These are phyloP conservation scores for Malassezia vespertilionis DNA, from an alignment of 1,284 basidiomycete genomes.

Conservation along the genomic window DNA sequence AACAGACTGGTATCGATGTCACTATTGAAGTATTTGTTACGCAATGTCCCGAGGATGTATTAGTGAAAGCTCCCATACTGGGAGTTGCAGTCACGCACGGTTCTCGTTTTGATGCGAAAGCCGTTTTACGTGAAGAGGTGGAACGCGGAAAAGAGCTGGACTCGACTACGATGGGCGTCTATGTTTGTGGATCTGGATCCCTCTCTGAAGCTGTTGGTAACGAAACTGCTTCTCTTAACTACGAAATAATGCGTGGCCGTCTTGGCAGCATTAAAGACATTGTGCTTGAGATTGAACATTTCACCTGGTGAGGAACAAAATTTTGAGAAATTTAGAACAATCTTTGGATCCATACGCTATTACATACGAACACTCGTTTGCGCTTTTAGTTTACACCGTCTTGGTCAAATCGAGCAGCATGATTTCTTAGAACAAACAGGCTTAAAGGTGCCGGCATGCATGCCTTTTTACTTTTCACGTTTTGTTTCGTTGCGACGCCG, in stretches of 20 bases:
- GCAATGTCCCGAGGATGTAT: neutral
- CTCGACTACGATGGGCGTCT: neutral
- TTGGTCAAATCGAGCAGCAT: too few species aligned
- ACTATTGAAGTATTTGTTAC: neutral
- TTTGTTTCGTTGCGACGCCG: too few species aligned
- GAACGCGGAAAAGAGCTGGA: neutral
- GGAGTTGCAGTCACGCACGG: too few species aligned
- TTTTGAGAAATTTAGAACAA: too few species aligned
- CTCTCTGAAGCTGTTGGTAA: neutral
- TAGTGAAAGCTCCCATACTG: neutral
- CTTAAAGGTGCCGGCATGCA: too few species aligned
- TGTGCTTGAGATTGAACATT: neutral
- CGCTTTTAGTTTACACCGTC: too few species aligned
- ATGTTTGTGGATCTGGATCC: neutral
- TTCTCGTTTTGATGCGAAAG: neutral
- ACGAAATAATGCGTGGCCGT: neutral
- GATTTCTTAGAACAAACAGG: too few species aligned
- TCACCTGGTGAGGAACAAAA: too few species aligned
- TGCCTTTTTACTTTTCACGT: too few species aligned
- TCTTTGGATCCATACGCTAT: too few species aligned
- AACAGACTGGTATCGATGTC: neutral
- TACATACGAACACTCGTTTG: too few species aligned
- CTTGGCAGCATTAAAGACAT: neutral
- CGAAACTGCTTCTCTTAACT: neutral
- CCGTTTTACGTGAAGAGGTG: neutral